Evolutionary conservation across 129 eudicot species (phyloP).

Genomic region (Silybum marianum): DNA sequence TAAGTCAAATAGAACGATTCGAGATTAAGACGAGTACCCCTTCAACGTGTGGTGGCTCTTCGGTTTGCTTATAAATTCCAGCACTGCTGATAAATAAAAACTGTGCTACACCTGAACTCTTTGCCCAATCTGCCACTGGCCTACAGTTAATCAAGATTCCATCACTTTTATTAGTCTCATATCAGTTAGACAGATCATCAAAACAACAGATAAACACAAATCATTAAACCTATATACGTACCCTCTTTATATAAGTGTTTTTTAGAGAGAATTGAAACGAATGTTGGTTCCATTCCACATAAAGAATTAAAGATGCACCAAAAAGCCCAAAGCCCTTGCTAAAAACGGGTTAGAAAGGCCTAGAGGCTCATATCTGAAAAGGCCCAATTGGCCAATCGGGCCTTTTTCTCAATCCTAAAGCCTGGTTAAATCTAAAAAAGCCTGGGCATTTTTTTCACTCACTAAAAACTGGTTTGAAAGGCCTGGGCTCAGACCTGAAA

Average conservation of each 20-base stretch:
- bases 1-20: neutral
- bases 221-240: neutral
- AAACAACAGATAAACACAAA: neutral
- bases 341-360: no score
- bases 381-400: neutral
- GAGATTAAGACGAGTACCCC: conserved; percentile 54
- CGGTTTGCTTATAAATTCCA: conserved; percentile 91
- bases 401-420: no score
- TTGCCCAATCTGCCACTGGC: conserved; percentile 98
- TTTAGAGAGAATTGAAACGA: neutral
- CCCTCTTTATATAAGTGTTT: neutral
- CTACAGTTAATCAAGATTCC: conserved; percentile 32
- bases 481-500: no score
- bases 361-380: neutral
- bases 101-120: conserved; percentile 72
- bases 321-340: neutral
- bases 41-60: conserved; percentile 97
- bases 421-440: no score
- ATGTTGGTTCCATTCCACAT: neutral
- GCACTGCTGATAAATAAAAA: conserved; percentile 95
- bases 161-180: neutral
- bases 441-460: no score
- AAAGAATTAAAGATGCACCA: neutral
- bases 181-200: neutral
- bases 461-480: no score